Conservation (phyloP, 129 eudicot species). For the Helianthus annuus region HanXRQr2.0-SUNRISE NC_035446.2:61218135-61218634, state of each 20-base stretch:
- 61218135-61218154: too few relatives aligned
- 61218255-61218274: too few relatives aligned
- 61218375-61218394: neutral
- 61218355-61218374: neutral
- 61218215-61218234: too few relatives aligned
- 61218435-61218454: conserved; percentile 28
- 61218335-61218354: neutral
- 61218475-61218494: conserved; percentile 78
- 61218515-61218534: conserved; percentile 43
- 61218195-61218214: too few relatives aligned
- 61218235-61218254: too few relatives aligned
- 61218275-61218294: too few relatives aligned
- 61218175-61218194: too few relatives aligned
- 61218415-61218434: neutral
- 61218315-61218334: neutral
- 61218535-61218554: conserved; percentile 47
- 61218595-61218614: neutral
- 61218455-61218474: conserved; percentile 66
- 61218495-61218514: conserved; percentile 79
- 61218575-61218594: conserved; percentile 4
- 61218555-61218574: conserved; percentile 53
- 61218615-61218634: neutral
- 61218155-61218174: too few relatives aligned
- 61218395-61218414: neutral
- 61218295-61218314: too few relatives aligned